phyloP scores from a whole-genome alignment of 2,329 filamentous ascomycete genomes.

The Fusarium sublunatum region DNA sequence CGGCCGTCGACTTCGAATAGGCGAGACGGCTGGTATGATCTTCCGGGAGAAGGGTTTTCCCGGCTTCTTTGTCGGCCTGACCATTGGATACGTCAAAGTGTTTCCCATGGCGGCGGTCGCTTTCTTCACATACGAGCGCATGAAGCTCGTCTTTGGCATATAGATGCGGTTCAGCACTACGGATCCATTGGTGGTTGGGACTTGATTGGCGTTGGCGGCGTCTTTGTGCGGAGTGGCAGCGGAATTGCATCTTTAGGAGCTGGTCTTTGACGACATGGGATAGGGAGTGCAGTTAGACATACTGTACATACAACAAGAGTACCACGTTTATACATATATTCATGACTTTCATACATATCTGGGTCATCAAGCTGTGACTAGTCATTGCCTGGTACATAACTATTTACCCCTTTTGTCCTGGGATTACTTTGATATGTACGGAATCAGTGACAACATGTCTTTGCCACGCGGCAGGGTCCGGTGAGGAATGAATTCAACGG shows the following conservation, averaged over 20 bases:
- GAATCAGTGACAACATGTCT: not conserved
- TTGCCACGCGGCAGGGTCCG: constrained; percentile 21
- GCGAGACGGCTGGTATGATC: constrained; percentile 82
- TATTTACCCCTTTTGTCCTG: constrained; percentile 2
- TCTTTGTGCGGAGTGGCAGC: constrained; percentile 29
- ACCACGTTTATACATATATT: not conserved
- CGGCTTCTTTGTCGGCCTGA: constrained; percentile 92
- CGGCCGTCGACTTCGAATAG: constrained; percentile 79
- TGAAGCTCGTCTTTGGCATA: constrained; percentile 74
- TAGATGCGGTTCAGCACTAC: constrained; percentile 49
- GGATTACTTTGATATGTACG: not conserved
- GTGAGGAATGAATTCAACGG: not conserved
- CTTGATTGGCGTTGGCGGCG: constrained; percentile 43
- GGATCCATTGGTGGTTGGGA: constrained; percentile 10
- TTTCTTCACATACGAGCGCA: constrained; percentile 74
- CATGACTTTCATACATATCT: constrained; percentile 2
- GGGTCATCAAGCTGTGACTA: constrained; percentile 19
- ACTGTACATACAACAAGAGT: constrained; percentile 22
- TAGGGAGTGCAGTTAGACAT: constrained; percentile 22
- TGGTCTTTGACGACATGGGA: constrained; percentile 17
- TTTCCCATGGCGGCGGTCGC: constrained; percentile 84
- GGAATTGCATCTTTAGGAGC: constrained; percentile 28
- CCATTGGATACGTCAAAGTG: constrained; percentile 95
- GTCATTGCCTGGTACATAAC: not conserved
- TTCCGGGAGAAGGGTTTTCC: constrained; percentile 77